Base-by-base conservation (phyloP, 371 early-diverging fungal species). In the Dinochytrium kinnereticum region DNA sequence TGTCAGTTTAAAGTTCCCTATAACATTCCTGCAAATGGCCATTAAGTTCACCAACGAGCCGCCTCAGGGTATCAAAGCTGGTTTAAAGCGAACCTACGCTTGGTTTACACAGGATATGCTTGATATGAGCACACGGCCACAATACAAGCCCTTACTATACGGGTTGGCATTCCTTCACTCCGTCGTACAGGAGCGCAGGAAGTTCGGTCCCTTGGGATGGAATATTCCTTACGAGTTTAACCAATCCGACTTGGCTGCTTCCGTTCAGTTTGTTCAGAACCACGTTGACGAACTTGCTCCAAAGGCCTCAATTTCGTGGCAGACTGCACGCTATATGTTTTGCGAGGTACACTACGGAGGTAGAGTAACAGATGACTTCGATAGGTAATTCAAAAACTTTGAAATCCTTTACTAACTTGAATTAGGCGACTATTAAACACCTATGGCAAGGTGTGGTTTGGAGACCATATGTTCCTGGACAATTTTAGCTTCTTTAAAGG, bases 221-320 rank as follows among this genome's bases (percentile, higher is more conserved):
- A 89, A 88, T 70, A 88, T 89, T 80, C 88, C 88, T 34, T 89
- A 88, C 76, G 89, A 89, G 78, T 89, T 89, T 79, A 89, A 89
- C 73, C 88, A 89, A 77, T 80, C 83, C 37, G 89, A 89, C 79
- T 72, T 89, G 33, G 87, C 88, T 0, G 88, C 88, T 10, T 80
- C 79, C 69, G 87, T 88, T 34, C 87, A 87, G 69, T 88, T 88
- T 73, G 86, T 88, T 28, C 88, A 88, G 76, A 88, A 86, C 44
- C 88, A 87, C 71, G 86, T 89, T n/a, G 89, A 89, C 76, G 88
- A 89, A 70, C 74, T 88, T 50, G 85, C 87, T 1, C 89, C 89
- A 33, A 87, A 86, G 64, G 86, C 86, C 21, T 49, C 69, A 17
- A 88, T 89, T 51, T 84, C 86, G 1, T 89, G 89, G 89, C 75